phyloP scores from a whole-genome alignment of 352 stramenopile species.

The Globisporangium rhizosaccharum region DNA sequence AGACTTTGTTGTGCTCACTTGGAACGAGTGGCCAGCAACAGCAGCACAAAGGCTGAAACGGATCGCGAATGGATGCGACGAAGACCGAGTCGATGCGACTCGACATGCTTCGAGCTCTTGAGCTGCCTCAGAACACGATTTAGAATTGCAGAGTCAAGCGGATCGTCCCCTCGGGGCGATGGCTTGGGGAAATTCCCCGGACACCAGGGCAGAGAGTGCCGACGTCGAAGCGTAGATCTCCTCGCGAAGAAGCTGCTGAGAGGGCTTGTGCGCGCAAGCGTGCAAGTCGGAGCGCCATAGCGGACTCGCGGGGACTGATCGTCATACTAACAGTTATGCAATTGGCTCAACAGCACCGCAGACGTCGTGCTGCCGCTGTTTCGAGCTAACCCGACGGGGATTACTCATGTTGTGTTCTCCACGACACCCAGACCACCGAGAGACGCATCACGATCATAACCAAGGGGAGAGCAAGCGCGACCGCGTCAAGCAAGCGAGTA shows the following conservation, averaged over 20 bases:
- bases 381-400: conserved; percentile 88
- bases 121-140: conserved; percentile 78
- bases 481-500: background rate
- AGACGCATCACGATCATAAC: conserved; percentile 10
- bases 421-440: conserved; percentile 56
- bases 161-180: conserved; percentile 24
- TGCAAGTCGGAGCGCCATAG: conserved; percentile 21
- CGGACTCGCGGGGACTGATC: conserved; percentile 77
- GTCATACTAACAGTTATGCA: conserved; percentile 92
- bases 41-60: conserved; percentile 13
- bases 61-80: conserved; percentile 84
- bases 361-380: conserved; percentile 63
- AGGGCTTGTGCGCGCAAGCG: conserved; percentile 20
- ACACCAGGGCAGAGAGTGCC: conserved; percentile 87
- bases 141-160: conserved; percentile 91
- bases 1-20: too few species aligned
- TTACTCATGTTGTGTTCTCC: conserved; percentile 92
- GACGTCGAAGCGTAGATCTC: conserved; percentile 76
- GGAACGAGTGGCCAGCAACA: conserved; percentile 6
- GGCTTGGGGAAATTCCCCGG: conserved; percentile 90
- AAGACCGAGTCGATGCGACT: conserved; percentile 20
- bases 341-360: conserved; percentile 73
- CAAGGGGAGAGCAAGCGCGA: background rate
- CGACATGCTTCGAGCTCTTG: conserved; percentile 12
- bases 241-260: conserved; percentile 63